These are phyloP conservation scores for Ceriops tagal DNA, from an alignment of 345 rosid species.

Conservation along the genomic window DNA sequence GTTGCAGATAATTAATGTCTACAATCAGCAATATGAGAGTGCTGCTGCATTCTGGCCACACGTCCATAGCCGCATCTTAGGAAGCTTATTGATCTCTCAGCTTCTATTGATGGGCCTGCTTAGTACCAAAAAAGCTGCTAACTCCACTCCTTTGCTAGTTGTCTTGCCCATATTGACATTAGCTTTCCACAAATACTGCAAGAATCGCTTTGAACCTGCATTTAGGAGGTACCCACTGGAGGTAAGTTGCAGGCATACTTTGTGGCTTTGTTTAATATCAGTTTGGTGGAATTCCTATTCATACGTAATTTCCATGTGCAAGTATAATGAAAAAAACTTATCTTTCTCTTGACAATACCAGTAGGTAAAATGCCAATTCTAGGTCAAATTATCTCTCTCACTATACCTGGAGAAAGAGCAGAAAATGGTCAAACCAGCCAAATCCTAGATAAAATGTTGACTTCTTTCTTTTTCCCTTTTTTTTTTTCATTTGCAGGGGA, in stretches of 20 bases:
- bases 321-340: too few species aligned
- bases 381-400: too few species aligned
- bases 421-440: too few species aligned
- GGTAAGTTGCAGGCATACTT: constrained; percentile 36
- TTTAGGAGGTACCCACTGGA: constrained; percentile 83
- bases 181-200: constrained; percentile 87
- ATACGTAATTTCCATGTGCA: too few species aligned
- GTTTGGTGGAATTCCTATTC: too few species aligned
- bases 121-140: constrained; percentile 81
- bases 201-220: constrained; percentile 89
- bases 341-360: too few species aligned
- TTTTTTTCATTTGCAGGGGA: too few species aligned
- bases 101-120: constrained; percentile 81
- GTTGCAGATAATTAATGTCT: constrained; percentile 82
- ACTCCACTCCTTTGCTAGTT: constrained; percentile 80
- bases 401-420: too few species aligned
- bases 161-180: constrained; percentile 75
- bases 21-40: constrained; percentile 88
- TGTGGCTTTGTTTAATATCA: too few species aligned
- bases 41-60: constrained; percentile 99
- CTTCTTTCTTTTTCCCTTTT: too few species aligned
- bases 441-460: too few species aligned
- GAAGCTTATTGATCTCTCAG: constrained; percentile 85
- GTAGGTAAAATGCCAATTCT: too few species aligned
- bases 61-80: constrained; percentile 77